Evolutionary conservation across 2,329 filamentous ascomycete genomes (phyloP), one percentile per base, ranked within the genome.

Genomic region (Dendrostoma leiphaemia): DNA sequence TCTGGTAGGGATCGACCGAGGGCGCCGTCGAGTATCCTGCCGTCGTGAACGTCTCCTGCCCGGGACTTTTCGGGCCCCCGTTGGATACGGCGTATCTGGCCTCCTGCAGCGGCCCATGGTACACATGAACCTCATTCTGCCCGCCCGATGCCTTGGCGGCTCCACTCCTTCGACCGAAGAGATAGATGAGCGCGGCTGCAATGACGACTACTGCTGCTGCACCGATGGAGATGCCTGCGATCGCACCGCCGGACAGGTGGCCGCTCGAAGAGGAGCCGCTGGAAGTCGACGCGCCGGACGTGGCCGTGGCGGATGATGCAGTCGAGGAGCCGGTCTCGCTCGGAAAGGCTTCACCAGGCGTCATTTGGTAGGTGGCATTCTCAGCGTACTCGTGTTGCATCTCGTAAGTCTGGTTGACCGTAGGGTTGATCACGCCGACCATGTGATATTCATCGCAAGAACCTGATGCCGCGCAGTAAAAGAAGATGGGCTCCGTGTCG

Each of bases 361-460:
- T 71, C 9, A 86, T 70, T 63, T 82, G 77, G 54, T 74, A 75
- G 12, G 76, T 77, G 4, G 78, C 73, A 43, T 75, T 73, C 21
- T 74, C 62, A 3, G 80, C 78, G 28, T 68, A 74, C 21, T 71
- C 61, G 23, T 76, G 71, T 64, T 84, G 82, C 6, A 67, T 61
- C 7, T 74, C 69, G 37, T 79, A 71, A 0, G 77, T 79, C 52
- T 75, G 69, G 0, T 75, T 80, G 6, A 66, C 51, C 60, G 82
- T 84, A 6, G 85, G 80, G 63, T 92, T 93, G 61, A 93, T 86
- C 1, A 82, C 86, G 3, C 88, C 89, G 15, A 93, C 79, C 89
- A 93, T 93, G 21, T 82, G 78, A 40, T 86, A 78, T 3, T 71
- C 67, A 3, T 77, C 75, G 63, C 89, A 93, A 2, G 86, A 89